Conservation (phyloP, 768 basidiomycete species). For the Cantharellus anzutake region DNA sequence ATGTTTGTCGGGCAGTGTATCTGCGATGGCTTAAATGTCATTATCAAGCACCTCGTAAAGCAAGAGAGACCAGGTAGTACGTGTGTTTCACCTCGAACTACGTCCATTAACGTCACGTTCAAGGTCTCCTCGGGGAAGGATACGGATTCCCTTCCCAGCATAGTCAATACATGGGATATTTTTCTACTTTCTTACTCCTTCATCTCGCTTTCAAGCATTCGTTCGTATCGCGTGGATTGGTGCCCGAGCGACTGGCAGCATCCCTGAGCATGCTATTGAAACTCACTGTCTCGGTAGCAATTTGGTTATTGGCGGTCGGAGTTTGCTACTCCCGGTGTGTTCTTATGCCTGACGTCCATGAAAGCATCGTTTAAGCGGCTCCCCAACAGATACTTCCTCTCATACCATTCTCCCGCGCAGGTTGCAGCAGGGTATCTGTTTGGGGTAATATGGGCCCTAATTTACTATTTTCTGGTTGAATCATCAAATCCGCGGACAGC, state of each 20-base stretch:
- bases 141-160: conserved; percentile 83
- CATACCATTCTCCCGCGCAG: conserved; percentile 56
- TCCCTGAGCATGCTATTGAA: conserved; percentile 26
- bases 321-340: conserved; percentile 68
- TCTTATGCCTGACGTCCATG: neutral
- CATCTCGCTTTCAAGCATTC: conserved; percentile 55
- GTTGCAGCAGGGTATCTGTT: conserved; percentile 58
- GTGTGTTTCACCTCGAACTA: neutral
- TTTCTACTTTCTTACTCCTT: conserved; percentile 52
- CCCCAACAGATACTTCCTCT: conserved; percentile 36
- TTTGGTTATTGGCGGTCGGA: conserved; percentile 35
- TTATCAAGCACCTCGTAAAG: conserved; percentile 47
- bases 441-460: conserved; percentile 28
- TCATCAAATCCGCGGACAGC: conserved; percentile 18
- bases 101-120: neutral
- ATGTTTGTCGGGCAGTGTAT: conserved; percentile 72
- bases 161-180: conserved; percentile 83
- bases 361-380: neutral
- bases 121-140: conserved; percentile 43
- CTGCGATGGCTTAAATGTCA: conserved; percentile 50
- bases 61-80: conserved; percentile 48
- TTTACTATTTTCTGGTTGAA: conserved; percentile 38
- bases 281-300: conserved; percentile 25
- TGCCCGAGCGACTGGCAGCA: conserved; percentile 20
- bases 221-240: conserved; percentile 34